Evolutionary conservation across 2,329 filamentous ascomycete genomes (phyloP).

Genomic region (Aureobasidium sp.): DNA sequence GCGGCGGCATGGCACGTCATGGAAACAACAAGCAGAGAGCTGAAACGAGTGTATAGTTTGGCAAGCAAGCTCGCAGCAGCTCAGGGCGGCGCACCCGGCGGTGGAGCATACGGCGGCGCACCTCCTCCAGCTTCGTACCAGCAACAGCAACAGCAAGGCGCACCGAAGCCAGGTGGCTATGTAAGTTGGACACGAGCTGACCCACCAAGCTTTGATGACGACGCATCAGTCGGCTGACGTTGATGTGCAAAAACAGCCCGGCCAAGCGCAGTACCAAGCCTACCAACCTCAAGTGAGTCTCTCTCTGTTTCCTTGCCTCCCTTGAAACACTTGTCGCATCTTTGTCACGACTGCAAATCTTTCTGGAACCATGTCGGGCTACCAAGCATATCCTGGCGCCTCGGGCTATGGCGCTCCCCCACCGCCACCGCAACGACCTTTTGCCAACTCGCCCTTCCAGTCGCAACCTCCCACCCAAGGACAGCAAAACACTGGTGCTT

Average conservation of each 20-base stretch:
- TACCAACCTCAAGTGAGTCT: constrained; percentile 26
- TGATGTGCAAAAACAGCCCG: constrained; percentile 18
- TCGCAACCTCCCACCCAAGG: constrained; percentile 13
- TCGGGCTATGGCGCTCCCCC: constrained; percentile 20
- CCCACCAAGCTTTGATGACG: constrained; percentile 12
- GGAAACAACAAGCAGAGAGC: not conserved
- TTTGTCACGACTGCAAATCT: not conserved
- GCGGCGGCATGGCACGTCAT: constrained; percentile 2
- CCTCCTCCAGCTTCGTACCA: constrained; percentile 21
- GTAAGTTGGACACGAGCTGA: constrained; percentile 35
- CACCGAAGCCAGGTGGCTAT: constrained; percentile 35
- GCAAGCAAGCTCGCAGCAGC: constrained; percentile 40
- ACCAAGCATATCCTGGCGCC: constrained; percentile 19
- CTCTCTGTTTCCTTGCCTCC: constrained; percentile 13
- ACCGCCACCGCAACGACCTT: constrained; percentile 32
- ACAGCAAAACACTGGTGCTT: constrained; percentile 12
- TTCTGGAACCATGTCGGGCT: constrained; percentile 8
- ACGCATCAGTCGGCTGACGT: constrained; percentile 15
- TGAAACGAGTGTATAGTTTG: not conserved
- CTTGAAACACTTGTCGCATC: constrained; percentile 17
- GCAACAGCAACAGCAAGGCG: constrained; percentile 16
- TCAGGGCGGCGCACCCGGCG: constrained; percentile 24
- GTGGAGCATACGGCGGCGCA: constrained; percentile 20
- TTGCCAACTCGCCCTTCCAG: constrained; percentile 17
- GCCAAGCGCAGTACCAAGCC: constrained; percentile 45